A percentile compares a stretch with the other conserved stretches of the same genome.
These are phyloP conservation scores for Tanacetum coccineum DNA, from an alignment of 129 eudicot genomes.

Conservation along the genomic window DNA sequence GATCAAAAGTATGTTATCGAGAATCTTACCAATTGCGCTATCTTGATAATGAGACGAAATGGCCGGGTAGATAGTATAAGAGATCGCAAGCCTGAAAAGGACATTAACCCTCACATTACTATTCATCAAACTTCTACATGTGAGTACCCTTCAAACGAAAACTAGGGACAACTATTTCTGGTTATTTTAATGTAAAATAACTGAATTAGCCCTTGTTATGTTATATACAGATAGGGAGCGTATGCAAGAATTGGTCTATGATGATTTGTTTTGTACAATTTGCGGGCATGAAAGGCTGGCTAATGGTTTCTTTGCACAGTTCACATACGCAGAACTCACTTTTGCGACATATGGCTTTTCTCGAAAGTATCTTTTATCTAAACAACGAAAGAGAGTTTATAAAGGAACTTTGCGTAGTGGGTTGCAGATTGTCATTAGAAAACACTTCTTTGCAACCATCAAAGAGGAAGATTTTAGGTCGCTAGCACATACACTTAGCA, in stretches of 20 bases:
- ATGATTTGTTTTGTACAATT: background rate
- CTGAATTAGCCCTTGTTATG: too few relatives aligned
- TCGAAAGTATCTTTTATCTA: slow-evolving; percentile 24
- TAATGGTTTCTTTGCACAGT: slow-evolving; percentile 18
- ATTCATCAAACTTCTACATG: too few relatives aligned
- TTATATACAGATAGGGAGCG: too few relatives aligned
- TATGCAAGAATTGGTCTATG: too few relatives aligned
- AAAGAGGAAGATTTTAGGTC: slow-evolving; percentile 30
- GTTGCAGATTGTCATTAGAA: slow-evolving; percentile 29
- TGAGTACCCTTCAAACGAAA: too few relatives aligned
- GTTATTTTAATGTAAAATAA: too few relatives aligned
- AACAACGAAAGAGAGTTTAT: slow-evolving; percentile 14
- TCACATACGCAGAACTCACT: slow-evolving; percentile 31
- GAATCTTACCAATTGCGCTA: slow-evolving; percentile 37
- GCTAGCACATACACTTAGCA: background rate
- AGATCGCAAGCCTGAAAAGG: background rate
- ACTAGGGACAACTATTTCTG: too few relatives aligned
- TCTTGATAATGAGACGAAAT: slow-evolving; percentile 30
- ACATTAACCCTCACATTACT: too few relatives aligned
- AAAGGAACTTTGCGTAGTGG: slow-evolving; percentile 8
- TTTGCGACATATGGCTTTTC: slow-evolving; percentile 37
- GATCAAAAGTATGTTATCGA: slow-evolving; percentile 38
- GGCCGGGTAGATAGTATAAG: slow-evolving; percentile 23
- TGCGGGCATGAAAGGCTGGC: slow-evolving; percentile 31
- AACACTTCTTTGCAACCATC: slow-evolving; percentile 25